Base-by-base conservation (phyloP, 176 grass and related monocot species). In the Rhynchospora breviuscula region DNA sequence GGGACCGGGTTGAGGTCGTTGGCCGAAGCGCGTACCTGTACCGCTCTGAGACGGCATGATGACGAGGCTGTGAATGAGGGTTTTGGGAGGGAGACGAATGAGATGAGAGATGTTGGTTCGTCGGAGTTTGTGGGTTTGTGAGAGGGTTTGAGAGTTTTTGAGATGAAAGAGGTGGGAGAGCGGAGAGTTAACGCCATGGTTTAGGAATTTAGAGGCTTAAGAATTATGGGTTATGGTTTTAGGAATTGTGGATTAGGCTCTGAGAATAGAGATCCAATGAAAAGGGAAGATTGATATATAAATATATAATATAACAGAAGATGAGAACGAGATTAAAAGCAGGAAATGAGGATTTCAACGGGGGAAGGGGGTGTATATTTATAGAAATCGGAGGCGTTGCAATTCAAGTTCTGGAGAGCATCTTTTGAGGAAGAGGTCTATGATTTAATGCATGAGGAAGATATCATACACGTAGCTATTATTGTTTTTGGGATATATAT, bases 111-210 rank as follows among this genome's bases (percentile, higher is more conserved):
- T 10, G 62, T 45, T 52, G 62, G 80, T 18, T 82, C 62, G 19
- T 82, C 60, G 2, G 62, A n/a, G 17, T 1, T 81, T 21, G 10
- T 6, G 4, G 80, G 22, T 82, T 82, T 82, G 46, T 18, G 18
- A 17, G 80, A 59, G 15, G 62, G 43, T 53, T 66, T 67, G 33
- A 67, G 80, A 18, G 80, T 23, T 66, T 26, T 82, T 33, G 80
- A 82, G 44, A 68, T 82, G 87, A 94, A 94, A 6, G 90, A 93
- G 8, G 90, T 79, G 6, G 89, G 54, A 35, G 87, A 89, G 35
- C 89, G 90, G 67, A 94, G 84, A 49, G 87, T 89, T 62, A 93
- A 69, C 48, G 92, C 90, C 95, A 98, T 98, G 79, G 79, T 74
- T 26, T 85, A 22, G 21, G 63, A 18, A 72, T 57, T 40, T 21